phyloP scores from a whole-genome alignment of 768 basidiomycete genomes.

The Pisolithus sp. region DNA sequence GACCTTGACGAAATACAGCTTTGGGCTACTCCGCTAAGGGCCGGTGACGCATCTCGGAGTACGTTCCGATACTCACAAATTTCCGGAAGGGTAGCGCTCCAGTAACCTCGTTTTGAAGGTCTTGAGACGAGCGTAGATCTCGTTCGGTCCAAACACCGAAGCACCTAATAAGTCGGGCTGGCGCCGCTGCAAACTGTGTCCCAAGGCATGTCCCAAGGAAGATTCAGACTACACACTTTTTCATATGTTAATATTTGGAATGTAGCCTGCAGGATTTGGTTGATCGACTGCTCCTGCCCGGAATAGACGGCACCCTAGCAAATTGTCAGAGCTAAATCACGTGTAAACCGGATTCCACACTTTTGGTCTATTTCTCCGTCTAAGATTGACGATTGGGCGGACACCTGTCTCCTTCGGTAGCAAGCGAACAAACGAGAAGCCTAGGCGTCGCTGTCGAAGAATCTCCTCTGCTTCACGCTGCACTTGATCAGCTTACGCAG shows the following conservation, averaged over 20 bases:
- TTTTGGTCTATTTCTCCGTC: slow-evolving; percentile 38
- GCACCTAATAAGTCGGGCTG: slow-evolving; percentile 66
- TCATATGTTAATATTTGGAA: slow-evolving; percentile 88
- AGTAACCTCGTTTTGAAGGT: slow-evolving; percentile 53
- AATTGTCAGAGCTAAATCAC: background rate
- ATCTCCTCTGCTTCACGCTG: slow-evolving; percentile 63
- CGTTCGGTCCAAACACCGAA: slow-evolving; percentile 77
- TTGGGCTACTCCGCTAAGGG: slow-evolving; percentile 48
- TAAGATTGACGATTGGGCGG: slow-evolving; percentile 88
- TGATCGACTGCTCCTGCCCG: slow-evolving; percentile 59
- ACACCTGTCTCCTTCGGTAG: slow-evolving; percentile 95
- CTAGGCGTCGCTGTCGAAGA: slow-evolving; percentile 64
- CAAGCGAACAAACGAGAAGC: slow-evolving; percentile 81
- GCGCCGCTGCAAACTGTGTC: slow-evolving; percentile 42
- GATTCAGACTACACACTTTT: slow-evolving; percentile 43
- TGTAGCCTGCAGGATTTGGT: slow-evolving; percentile 75
- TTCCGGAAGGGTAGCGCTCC: slow-evolving; percentile 32
- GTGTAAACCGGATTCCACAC: slow-evolving; percentile 11
- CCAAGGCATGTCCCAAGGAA: background rate
- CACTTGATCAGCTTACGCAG: background rate
- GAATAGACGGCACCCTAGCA: slow-evolving; percentile 25
- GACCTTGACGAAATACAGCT: slow-evolving; percentile 92
- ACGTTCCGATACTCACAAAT: slow-evolving; percentile 40
- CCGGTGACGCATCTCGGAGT: background rate
- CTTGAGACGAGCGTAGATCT: slow-evolving; percentile 73